These are phyloP conservation scores for Saturnispora diversa DNA, from an alignment of 805 yeast species.

Conservation along the genomic window DNA sequence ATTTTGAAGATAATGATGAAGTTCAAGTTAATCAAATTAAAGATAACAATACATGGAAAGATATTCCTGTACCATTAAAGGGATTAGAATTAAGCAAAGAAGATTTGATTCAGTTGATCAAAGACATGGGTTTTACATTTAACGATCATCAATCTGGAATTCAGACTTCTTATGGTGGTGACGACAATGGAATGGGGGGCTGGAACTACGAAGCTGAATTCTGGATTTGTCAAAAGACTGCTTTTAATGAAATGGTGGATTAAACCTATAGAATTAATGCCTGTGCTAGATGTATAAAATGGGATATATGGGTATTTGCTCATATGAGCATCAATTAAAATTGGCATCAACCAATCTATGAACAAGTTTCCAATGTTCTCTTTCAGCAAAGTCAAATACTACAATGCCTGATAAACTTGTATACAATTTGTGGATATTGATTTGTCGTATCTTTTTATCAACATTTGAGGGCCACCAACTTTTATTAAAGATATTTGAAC, in stretches of 20 bases:
- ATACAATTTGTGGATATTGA: slow-evolving; percentile 40
- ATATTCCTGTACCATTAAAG: slow-evolving; percentile 31
- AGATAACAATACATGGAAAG: slow-evolving; percentile 19
- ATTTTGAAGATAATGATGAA: slow-evolving; percentile 47
- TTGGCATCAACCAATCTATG: slow-evolving; percentile 2
- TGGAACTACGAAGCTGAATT: slow-evolving; percentile 57
- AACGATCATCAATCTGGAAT: slow-evolving; percentile 36
- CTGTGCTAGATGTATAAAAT: too few relatives aligned
- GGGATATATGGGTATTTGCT: neutral
- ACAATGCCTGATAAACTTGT: slow-evolving; percentile 55
- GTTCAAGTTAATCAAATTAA: slow-evolving; percentile 20
- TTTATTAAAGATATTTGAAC: slow-evolving; percentile 61
- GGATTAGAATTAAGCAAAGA: slow-evolving; percentile 57
- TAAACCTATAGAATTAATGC: too few relatives aligned
- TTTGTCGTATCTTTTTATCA: slow-evolving; percentile 41
- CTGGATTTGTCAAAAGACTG: slow-evolving; percentile 48
- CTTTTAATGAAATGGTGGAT: too few relatives aligned
- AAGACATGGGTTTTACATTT: slow-evolving; percentile 44
- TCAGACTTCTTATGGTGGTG: slow-evolving; percentile 47
- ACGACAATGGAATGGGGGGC: slow-evolving; percentile 41
- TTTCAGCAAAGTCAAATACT: slow-evolving; percentile 60
- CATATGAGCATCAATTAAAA: neutral
- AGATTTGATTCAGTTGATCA: slow-evolving; percentile 42
- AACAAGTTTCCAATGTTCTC: slow-evolving; percentile 49
- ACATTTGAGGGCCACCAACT: slow-evolving; percentile 69